phyloP scores from a whole-genome alignment of 352 stramenopile species.

The Pythium biforme region DNA sequence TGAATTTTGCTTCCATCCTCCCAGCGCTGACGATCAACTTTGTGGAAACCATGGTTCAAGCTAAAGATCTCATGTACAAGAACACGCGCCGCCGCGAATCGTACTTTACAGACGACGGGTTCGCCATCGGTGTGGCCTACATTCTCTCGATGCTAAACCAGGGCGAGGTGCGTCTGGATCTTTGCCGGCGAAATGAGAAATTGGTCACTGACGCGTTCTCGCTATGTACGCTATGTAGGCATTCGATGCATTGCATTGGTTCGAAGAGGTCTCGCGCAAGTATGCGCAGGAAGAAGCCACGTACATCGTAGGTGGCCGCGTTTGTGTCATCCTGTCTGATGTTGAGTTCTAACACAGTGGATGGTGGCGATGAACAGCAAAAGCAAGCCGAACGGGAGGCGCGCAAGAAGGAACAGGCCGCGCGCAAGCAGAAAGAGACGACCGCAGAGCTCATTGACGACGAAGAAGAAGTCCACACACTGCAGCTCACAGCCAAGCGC shows the following conservation, averaged over 20 bases:
- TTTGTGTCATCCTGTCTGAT: not conserved
- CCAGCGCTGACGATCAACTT: constrained; percentile 90
- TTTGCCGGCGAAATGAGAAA: not conserved
- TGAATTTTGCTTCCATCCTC: constrained; percentile 92
- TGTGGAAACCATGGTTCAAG: constrained; percentile 85
- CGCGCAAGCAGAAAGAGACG: constrained; percentile 81
- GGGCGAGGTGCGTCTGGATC: constrained; percentile 50
- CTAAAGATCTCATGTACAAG: constrained; percentile 96
- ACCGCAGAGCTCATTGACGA: constrained; percentile 84
- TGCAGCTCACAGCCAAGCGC: constrained; percentile 86
- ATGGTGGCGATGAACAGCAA: constrained; percentile 27
- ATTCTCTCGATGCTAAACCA: constrained; percentile 91
- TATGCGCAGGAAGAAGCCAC: constrained; percentile 79
- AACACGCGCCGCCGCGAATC: constrained; percentile 91
- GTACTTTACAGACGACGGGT: constrained; percentile 96
- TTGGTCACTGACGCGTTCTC: not conserved
- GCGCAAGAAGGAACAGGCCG: constrained; percentile 73
- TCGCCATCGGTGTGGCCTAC: constrained; percentile 93
- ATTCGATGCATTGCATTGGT: constrained; percentile 91
- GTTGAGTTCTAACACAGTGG: not conserved
- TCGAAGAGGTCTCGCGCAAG: constrained; percentile 86
- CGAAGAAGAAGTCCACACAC: constrained; percentile 82
- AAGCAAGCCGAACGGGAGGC: constrained; percentile 82
- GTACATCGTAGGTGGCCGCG: constrained; percentile 49
- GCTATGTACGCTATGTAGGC: constrained; percentile 38